Conservation (phyloP, 805 yeast genomes). For the Grigorovia transvaalensis region DNA sequence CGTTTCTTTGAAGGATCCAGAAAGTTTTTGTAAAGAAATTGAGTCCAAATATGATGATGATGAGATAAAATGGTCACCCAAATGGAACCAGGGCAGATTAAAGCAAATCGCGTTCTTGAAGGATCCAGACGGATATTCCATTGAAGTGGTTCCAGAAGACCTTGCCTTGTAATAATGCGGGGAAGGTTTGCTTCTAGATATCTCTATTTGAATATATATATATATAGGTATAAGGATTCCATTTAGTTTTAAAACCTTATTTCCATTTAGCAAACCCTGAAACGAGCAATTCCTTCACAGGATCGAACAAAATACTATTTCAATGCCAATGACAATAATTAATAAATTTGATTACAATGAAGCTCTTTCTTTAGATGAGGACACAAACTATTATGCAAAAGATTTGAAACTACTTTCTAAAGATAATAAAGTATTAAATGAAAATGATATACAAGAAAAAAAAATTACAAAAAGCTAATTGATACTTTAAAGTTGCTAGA, state of each 20-base stretch:
- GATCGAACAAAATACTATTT: neutral
- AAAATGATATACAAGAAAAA: constrained; percentile 13
- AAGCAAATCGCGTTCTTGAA: constrained; percentile 58
- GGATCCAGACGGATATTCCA: constrained; percentile 87
- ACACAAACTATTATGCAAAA: neutral
- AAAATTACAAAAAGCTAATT: constrained; percentile 10
- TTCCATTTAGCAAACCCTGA: too few relatives aligned
- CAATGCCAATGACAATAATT: neutral
- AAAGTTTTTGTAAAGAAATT: constrained; percentile 35
- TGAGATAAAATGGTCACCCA: constrained; percentile 48
- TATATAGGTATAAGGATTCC: too few relatives aligned
- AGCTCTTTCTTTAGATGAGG: neutral
- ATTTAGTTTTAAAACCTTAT: too few relatives aligned
- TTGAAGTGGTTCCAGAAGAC: constrained; percentile 54
- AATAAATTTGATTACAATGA: neutral
- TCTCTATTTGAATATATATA: too few relatives aligned
- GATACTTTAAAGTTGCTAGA: constrained; percentile 9
- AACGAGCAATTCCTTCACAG: neutral
- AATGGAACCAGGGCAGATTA: constrained; percentile 45
- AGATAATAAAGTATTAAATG: constrained; percentile 6
- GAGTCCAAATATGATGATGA: constrained; percentile 39
- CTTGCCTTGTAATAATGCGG: constrained; percentile 4
- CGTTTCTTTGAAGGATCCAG: constrained; percentile 54
- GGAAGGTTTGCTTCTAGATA: too few relatives aligned
- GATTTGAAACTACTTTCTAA: constrained; percentile 4